Base-by-base conservation (phyloP, 306 rosid genomes). In the Rosa lucieae region DNA sequence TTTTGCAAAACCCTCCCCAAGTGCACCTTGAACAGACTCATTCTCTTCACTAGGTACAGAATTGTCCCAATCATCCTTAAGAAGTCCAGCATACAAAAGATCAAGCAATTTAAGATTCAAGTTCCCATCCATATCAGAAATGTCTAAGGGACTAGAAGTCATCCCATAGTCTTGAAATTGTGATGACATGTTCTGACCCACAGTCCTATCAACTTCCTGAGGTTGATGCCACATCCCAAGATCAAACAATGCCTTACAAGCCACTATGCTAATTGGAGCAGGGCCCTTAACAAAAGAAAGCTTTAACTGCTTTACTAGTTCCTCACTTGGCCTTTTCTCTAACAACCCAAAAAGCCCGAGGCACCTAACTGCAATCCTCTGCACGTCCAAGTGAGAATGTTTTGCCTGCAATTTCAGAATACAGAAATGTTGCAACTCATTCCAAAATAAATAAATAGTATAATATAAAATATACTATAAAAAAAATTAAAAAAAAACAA, bases 1-100 rank as follows among this genome's bases (percentile, higher is more conserved):
- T 91, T 95, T 95, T 0, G 96, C 94, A 87, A 93, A 93, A n/a
- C 99, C 99, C 83, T 95, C 99, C 66, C 92, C 96, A 32, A 91
- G 91, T 80, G 87, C 84, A 67, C 89, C 89, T 82, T 86, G 87
- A 87, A 93, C 85, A 8, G 93, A 86, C 68, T 91, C 98, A 76
- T 88, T 86, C 73, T 90, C 96, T 73, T 80, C 91, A 83, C 83
- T 80, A 32, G 86, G 87, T 78, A 86, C 69, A 69, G 89, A 81
- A 80, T 63, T 81, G 70, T 75, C 86, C 91, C 92, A 79, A 58
- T 89, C 90, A 76, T 83, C 89, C 37, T 83, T 88, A 67, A 66
- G 84, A 79, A 93, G 82, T 79, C 96, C 98, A 73, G 91, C 89
- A 59, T 89, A 91, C 47, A 95, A 84, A 47, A 91, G 90, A 89